Evolutionary conservation across 176 grass and related monocot species (phyloP).

Genomic region (Dendrocalamus sinicus): DNA sequence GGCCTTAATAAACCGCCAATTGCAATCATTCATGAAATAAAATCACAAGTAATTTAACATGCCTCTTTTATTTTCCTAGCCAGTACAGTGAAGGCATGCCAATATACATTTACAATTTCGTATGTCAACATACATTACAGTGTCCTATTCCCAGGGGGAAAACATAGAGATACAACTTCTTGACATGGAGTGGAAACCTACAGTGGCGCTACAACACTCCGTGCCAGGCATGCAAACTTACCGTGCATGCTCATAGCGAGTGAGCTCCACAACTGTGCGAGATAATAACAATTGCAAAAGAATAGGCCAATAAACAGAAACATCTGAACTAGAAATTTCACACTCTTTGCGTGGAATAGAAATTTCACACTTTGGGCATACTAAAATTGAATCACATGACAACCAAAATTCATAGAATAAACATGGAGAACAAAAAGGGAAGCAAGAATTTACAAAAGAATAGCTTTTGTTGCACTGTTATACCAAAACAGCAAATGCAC

Average conservation of each 20-base stretch:
- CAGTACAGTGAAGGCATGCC: not conserved
- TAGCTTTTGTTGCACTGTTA: conserved; percentile 54
- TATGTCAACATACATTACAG: not conserved
- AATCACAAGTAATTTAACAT: not conserved
- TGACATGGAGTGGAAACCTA: conserved; percentile 25
- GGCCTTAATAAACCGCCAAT: no score
- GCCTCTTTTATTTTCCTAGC: not conserved
- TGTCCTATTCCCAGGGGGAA: not conserved
- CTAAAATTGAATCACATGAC: conserved; percentile 7
- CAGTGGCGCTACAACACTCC: not conserved
- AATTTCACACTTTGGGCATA: conserved; percentile 39
- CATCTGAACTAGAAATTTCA: conserved; percentile 13
- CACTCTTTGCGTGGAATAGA: conserved; percentile 15
- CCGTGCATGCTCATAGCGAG: not conserved
- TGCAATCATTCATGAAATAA: not conserved
- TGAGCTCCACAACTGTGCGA: not conserved
- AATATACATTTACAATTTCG: conserved; percentile 25
- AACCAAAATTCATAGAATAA: conserved; percentile 41
- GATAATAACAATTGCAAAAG: not conserved
- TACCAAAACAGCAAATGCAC: conserved; percentile 55
- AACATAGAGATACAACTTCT: not conserved
- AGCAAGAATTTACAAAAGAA: conserved; percentile 59
- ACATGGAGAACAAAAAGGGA: not conserved
- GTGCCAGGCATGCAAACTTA: conserved; percentile 23
- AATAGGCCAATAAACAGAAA: not conserved